These are phyloP conservation scores for Hyphopichia wangnamkhiaoensis DNA, from an alignment of 1,139 yeast genomes.

Conservation along the genomic window DNA sequence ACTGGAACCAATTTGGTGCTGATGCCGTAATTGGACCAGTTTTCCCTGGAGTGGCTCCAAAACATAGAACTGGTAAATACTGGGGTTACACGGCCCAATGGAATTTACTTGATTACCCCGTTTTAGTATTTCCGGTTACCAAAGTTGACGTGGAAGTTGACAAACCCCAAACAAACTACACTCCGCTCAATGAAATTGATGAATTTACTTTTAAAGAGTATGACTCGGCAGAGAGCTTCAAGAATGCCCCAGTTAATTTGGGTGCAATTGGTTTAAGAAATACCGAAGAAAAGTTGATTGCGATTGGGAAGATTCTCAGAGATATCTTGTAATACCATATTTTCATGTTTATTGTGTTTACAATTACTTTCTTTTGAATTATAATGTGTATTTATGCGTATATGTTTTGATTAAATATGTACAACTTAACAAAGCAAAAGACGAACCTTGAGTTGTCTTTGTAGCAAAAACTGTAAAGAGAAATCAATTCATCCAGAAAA, in stretches of 20 bases:
- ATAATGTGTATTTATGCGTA: too few species aligned
- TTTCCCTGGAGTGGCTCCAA: conserved; percentile 21
- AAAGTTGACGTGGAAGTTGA: conserved; percentile 16
- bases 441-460: too few species aligned
- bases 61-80: conserved; percentile 20
- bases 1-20: conserved; percentile 17
- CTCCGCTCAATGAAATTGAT: conserved; percentile 9
- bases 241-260: conserved; percentile 18
- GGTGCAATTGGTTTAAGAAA: conserved; percentile 19
- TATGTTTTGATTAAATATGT: too few species aligned
- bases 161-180: conserved; percentile 12
- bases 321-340: background rate
- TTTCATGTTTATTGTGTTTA: too few species aligned
- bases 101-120: conserved; percentile 26
- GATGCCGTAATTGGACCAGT: conserved; percentile 23
- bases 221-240: conserved; percentile 15
- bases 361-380: too few species aligned
- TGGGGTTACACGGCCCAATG: conserved; percentile 24
- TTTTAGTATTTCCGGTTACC: conserved; percentile 21
- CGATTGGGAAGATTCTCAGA: conserved; percentile 12
- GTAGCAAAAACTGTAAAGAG: too few species aligned
- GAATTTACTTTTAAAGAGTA: conserved; percentile 14
- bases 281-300: conserved; percentile 20
- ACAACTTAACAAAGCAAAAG: too few species aligned
- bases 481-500: too few species aligned